Base-by-base conservation (phyloP, 164 flowering plant species). In the Liriodendron chinense region DNA sequence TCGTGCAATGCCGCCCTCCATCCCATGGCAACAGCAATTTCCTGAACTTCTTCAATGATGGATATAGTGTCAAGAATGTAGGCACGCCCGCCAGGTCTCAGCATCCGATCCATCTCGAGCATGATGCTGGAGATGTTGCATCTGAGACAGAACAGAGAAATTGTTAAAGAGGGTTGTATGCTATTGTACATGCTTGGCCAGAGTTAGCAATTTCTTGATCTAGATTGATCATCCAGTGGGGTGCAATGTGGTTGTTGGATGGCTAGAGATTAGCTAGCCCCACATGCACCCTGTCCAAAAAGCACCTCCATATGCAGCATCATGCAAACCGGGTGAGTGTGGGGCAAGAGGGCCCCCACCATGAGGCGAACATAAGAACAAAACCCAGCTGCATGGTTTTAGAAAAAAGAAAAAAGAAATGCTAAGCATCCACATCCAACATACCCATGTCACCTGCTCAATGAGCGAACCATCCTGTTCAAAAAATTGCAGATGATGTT, bases 31-130 rank as follows among this genome's bases (percentile, higher is more conserved):
- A 22, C 73, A 22, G 88, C 90, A 63, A 89, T 77, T 71, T 78
- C 88, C 69, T 78, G 67, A 66, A 90, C 80, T 72, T 93, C 88
- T 74, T 70, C 79, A 57, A 90, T 86, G 21, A 88, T 78, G 49
- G 83, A 74, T 43, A 76, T 61, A 0, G 85, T 70, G 79, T 93
- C 96, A 14, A 86, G 89, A 53, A 91, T 89, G 78, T 91, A 90
- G 26, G 83, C 93, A 48, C 78, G 87, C 47, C 96, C 98, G 56
- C 90, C 89, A 10, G 92, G 96, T 78, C 98, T 85, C 18, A 93
- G 84, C 12, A 91, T 91, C 24, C 96, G 80, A 76, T 93, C 96
- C 93, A 93, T 91, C 85, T 93, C 96, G 6, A 93, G 89, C 92
- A 93, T 81, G 73, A 93, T 89, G 61, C 70, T 84, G 26, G 94